Evolutionary conservation across 352 stramenopile genomes (phyloP).

Genomic region (Phytopythium ostracodes): DNA sequence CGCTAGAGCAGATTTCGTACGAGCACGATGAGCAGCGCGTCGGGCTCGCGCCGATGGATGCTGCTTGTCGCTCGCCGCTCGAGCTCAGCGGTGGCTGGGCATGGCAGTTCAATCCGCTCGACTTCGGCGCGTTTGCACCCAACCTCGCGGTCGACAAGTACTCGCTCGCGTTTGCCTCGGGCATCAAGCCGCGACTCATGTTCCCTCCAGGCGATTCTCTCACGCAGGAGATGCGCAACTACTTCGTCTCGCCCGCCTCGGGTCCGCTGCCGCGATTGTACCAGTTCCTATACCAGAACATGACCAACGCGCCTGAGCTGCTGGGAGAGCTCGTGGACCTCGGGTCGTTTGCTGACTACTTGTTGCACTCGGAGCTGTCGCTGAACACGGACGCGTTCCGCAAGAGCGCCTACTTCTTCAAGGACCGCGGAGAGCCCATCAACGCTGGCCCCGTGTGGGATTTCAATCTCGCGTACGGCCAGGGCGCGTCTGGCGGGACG

Average conservation of each 20-base stretch:
- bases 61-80: conserved; percentile 13
- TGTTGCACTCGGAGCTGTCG: conserved; percentile 38
- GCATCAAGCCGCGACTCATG: conserved; percentile 23
- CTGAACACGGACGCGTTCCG: conserved; percentile 34
- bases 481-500: conserved; percentile 13
- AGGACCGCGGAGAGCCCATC: conserved; percentile 30
- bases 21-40: conserved; percentile 49
- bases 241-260: conserved; percentile 22
- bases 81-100: conserved; percentile 52
- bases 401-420: conserved; percentile 35
- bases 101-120: conserved; percentile 47
- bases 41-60: conserved; percentile 31
- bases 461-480: conserved; percentile 35
- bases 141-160: conserved; percentile 38
- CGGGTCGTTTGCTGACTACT: conserved; percentile 38
- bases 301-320: conserved; percentile 15
- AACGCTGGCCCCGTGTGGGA: conserved; percentile 39
- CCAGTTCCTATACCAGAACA: conserved; percentile 28
- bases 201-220: conserved; percentile 12
- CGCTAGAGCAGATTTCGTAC: conserved; percentile 50
- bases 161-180: conserved; percentile 23
- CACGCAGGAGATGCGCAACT: conserved; percentile 33
- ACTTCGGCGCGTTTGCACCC: conserved; percentile 11
- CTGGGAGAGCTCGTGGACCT: conserved; percentile 24
- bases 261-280: conserved; percentile 29